A percentile compares a stretch with the other conserved stretches of the same genome.
These are phyloP conservation scores for Verbena officinalis DNA, from an alignment of 257 asterid genomes.

Conservation along the genomic window DNA sequence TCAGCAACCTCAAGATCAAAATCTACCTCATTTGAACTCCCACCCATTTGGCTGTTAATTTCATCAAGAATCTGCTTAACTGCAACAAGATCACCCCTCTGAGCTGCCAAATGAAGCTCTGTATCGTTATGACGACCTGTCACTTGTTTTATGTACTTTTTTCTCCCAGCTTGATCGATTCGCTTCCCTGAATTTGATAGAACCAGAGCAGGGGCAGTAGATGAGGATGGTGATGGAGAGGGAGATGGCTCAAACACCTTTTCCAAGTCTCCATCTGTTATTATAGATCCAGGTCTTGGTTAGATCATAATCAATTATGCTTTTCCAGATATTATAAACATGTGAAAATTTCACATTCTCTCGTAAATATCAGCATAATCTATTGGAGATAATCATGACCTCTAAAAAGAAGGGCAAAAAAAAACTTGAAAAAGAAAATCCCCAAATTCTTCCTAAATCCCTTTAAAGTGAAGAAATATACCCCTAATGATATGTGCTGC, in stretches of 20 bases:
- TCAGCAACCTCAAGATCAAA: constrained; percentile 58
- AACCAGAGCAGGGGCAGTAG: constrained; percentile 55
- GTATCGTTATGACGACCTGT: constrained; percentile 69
- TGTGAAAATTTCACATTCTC: neutral
- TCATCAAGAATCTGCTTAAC: constrained; percentile 62
- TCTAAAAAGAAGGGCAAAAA: neutral
- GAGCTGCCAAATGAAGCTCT: constrained; percentile 69
- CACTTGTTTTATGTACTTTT: constrained; percentile 63
- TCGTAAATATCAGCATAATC: constrained; percentile 7
- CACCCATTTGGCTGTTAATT: constrained; percentile 52
- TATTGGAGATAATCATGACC: neutral
- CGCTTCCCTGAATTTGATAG: constrained; percentile 57
- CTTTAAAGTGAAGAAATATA: neutral
- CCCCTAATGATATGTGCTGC: neutral
- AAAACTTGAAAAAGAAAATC: constrained; percentile 16
- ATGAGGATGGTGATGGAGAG: constrained; percentile 52
- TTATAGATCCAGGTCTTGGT: constrained; percentile 24
- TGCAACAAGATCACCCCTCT: constrained; percentile 59
- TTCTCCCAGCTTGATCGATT: constrained; percentile 50
- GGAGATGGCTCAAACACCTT: constrained; percentile 44
- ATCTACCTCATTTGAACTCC: constrained; percentile 45
- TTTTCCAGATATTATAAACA: neutral
- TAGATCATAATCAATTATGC: constrained; percentile 13
- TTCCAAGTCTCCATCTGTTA: constrained; percentile 38
- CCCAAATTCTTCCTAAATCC: constrained; percentile 6